phyloP scores from a whole-genome alignment of 257 asterid species.

The Solanum commersonii region DNA sequence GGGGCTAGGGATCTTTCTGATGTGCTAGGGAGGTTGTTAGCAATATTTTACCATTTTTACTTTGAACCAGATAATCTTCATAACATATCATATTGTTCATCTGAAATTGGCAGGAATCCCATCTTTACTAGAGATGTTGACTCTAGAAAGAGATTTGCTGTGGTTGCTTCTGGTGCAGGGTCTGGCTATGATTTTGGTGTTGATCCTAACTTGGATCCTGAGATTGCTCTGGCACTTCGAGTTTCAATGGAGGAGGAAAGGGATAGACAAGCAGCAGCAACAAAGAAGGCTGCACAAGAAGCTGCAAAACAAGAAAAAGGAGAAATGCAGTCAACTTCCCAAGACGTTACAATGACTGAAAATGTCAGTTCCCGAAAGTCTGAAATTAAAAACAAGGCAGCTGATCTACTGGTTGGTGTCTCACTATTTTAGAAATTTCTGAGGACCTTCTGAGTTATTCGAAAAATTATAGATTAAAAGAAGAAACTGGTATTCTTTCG shows the following conservation, averaged over 20 bases:
- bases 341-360: slow-evolving; percentile 70
- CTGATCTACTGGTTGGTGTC: slow-evolving; percentile 49
- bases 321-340: slow-evolving; percentile 55
- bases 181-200: slow-evolving; percentile 87
- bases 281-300: slow-evolving; percentile 84
- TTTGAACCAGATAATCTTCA: background rate
- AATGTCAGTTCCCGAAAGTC: slow-evolving; percentile 42
- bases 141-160: slow-evolving; percentile 77
- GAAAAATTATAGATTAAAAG: background rate
- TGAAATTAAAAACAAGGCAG: slow-evolving; percentile 59
- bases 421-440: background rate
- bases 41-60: background rate
- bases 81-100: background rate
- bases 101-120: slow-evolving; percentile 53
- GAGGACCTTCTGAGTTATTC: background rate
- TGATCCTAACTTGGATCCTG: slow-evolving; percentile 96
- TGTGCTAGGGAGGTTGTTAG: slow-evolving; percentile 15
- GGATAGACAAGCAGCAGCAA: slow-evolving; percentile 97
- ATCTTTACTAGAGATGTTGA: slow-evolving; percentile 93
- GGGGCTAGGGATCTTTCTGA: slow-evolving; percentile 89
- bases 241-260: slow-evolving; percentile 99
- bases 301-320: slow-evolving; percentile 58
- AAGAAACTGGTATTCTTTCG: background rate
- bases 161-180: slow-evolving; percentile 54
- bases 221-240: slow-evolving; percentile 92